Evolutionary conservation across 2,329 filamentous ascomycete genomes (phyloP).

Genomic region (Ascochyta pisi): DNA sequence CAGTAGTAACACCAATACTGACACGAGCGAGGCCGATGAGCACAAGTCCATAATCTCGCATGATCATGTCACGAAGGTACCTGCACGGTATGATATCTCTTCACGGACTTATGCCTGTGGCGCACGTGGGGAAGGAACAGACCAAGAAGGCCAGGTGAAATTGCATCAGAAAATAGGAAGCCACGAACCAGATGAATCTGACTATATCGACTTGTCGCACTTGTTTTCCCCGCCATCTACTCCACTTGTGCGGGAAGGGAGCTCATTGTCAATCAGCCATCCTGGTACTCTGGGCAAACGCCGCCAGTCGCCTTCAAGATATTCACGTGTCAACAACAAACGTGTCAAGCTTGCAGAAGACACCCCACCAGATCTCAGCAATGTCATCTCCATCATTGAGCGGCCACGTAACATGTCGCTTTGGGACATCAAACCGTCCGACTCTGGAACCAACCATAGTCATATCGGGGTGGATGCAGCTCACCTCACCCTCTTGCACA

Average conservation of each 20-base stretch:
- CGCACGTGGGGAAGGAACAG: background rate
- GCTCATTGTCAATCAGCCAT: slow-evolving; percentile 23
- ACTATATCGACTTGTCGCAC: slow-evolving; percentile 8
- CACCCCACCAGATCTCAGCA: background rate
- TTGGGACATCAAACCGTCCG: background rate
- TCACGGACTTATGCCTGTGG: background rate
- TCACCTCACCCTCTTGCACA: background rate
- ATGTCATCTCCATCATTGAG: background rate
- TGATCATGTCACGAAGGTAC: background rate
- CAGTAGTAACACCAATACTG: slow-evolving; percentile 1
- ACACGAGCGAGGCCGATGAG: slow-evolving; percentile 3
- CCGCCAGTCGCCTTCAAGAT: slow-evolving; percentile 2
- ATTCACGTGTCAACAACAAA: background rate
- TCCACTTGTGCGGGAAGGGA: background rate
- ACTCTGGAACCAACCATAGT: background rate
- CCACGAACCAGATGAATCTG: background rate
- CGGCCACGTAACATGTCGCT: background rate
- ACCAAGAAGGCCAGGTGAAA: slow-evolving; percentile 1
- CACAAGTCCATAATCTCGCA: background rate
- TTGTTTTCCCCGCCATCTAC: background rate
- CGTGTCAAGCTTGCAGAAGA: background rate
- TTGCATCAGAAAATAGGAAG: background rate
- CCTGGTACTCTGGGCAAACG: slow-evolving; percentile 20
- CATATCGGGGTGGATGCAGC: background rate
- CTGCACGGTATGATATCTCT: no score